A percentile compares a stretch with the other conserved stretches of the same genome.
Evolutionary conservation across 257 asterid genomes (phyloP).

Genomic region (Ilex asprella): DNA sequence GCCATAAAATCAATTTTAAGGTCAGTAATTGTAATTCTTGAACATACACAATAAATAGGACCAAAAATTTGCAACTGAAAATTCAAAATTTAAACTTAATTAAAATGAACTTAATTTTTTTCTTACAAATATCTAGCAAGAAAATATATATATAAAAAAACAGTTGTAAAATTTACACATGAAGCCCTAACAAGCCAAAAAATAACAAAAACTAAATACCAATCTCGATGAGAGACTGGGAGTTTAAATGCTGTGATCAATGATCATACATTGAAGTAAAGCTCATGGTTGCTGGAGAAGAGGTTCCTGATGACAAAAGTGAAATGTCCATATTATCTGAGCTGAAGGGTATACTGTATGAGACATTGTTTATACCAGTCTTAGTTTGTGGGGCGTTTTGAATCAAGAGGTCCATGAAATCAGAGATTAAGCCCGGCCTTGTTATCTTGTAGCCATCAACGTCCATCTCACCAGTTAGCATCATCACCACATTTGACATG

Average conservation of each 20-base stretch:
- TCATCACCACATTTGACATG: slow-evolving; percentile 67
- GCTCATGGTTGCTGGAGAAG: slow-evolving; percentile 52
- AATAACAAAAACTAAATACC: not conserved
- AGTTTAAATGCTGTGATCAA: slow-evolving; percentile 20
- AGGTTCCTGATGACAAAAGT: slow-evolving; percentile 30
- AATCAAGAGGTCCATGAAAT: slow-evolving; percentile 80
- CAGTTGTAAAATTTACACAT: not conserved
- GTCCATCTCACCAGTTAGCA: slow-evolving; percentile 54
- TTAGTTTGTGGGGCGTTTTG: slow-evolving; percentile 37
- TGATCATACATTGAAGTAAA: slow-evolving; percentile 26
- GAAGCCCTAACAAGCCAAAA: not conserved
- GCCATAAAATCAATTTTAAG: no score
- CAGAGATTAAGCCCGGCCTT: slow-evolving; percentile 85
- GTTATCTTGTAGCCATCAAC: slow-evolving; percentile 47
- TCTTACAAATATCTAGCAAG: no score
- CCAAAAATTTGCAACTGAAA: no score
- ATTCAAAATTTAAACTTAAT: no score
- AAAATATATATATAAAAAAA: no score
- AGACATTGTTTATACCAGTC: slow-evolving; percentile 11
- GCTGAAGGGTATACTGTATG: slow-evolving; percentile 40
- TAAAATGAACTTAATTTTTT: no score
- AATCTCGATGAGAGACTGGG: not conserved
- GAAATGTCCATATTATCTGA: slow-evolving; percentile 37
- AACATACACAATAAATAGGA: no score
- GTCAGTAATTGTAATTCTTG: no score